Base-by-base conservation (phyloP, 257 asterid species). In the Mentha longifolia region DNA sequence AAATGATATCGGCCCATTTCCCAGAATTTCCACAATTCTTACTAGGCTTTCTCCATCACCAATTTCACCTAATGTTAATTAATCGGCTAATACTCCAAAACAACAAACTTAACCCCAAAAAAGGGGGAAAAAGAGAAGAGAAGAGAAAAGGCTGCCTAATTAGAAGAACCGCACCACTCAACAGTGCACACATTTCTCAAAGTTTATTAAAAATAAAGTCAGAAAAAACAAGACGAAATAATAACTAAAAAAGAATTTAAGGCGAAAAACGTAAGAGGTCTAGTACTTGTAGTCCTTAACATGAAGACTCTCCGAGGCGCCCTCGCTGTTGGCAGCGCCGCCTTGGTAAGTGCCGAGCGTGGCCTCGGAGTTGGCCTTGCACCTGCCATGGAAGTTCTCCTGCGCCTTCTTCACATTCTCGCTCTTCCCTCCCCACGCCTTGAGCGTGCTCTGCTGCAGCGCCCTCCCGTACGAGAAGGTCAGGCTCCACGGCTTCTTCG, bases 291-390 rank as follows among this genome's bases (percentile, higher is more conserved):
- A 86, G 71, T 84, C 89, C 60, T 86, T 86, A 37, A 86, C 92
- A 19, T 86, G 92, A n/a, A 86, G 92, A 76, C 87, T 82, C 87
- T 86, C 92, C 0, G 92, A 82, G 3, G 92, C 92, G 33, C 89
- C 92, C 58, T 84, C 92, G 12, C 80, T 80, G 71, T 76, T 51
- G 42, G 74, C 67, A 25, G 79, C 64, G 15, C 79, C 69, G 1
- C 92, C 92, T 30, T 76, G 54, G 66, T 86, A 86, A 12, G 85
- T 86, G 13, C 92, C 92, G 1, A 86, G 92, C 2, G 87, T 82
- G 6, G 92, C 92, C 61, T 86, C 92, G 0, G 92, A 86, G 75
- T 86, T 86, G 7, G 92, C 92, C 83, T 84, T 86, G 86, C 86
- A 80, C 82, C 92, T 76, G 0, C 75, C 72, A 14, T 80, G 80